A percentile compares a stretch with the other conserved stretches of the same genome.
Conservation (phyloP, 2,329 filamentous ascomycete species). For the Penicillium sp. region DNA sequence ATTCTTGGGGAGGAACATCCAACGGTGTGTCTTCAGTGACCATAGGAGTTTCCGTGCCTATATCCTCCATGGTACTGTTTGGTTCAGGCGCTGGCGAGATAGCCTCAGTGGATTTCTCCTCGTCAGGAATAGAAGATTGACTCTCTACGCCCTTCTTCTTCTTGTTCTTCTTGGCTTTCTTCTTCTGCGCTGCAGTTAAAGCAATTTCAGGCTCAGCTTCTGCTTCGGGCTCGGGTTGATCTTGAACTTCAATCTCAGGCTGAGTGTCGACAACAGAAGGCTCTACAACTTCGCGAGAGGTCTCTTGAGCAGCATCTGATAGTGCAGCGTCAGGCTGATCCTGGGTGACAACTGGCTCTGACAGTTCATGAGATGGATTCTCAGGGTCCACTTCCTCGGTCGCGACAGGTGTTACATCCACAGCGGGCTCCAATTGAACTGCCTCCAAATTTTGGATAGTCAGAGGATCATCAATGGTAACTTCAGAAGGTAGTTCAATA, state of each 20-base stretch:
- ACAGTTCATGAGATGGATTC: background rate
- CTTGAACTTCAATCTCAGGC: background rate
- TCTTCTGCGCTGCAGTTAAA: constrained; percentile 27
- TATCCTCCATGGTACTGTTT: background rate
- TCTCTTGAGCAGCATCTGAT: background rate
- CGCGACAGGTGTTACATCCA: background rate
- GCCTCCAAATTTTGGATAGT: constrained; percentile 6
- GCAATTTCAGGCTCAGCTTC: constrained; percentile 16
- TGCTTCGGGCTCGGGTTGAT: background rate
- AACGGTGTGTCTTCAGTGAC: background rate
- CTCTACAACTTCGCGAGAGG: background rate
- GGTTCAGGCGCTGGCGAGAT: background rate
- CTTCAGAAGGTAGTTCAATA: background rate
- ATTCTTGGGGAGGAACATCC: background rate
- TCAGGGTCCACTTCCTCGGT: background rate
- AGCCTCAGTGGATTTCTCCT: constrained; percentile 11
- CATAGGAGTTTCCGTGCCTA: background rate
- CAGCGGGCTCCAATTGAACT: background rate
- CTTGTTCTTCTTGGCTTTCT: constrained; percentile 42
- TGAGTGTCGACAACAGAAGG: background rate
- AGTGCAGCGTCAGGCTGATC: background rate
- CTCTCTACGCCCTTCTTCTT: constrained; percentile 26
- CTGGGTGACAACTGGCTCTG: background rate
- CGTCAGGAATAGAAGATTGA: constrained; percentile 12
- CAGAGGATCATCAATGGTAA: background rate